Conservation (phyloP, 805 yeast species). For the Hanseniaspora pseudoguilliermondii region DNA sequence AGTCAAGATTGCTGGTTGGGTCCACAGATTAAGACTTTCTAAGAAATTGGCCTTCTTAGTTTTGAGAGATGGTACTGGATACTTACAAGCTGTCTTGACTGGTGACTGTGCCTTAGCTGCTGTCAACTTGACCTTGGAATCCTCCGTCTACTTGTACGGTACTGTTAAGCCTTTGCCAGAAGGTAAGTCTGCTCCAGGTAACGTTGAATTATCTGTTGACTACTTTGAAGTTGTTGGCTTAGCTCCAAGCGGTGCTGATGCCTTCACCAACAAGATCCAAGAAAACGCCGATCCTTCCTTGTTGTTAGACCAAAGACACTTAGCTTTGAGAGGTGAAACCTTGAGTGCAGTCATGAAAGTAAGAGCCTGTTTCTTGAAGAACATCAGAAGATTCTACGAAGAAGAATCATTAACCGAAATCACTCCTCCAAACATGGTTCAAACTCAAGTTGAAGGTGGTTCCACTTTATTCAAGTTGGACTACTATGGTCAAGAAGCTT, state of each 20-base stretch:
- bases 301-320: constrained; percentile 87
- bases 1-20: constrained; percentile 82
- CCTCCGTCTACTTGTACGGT: constrained; percentile 73
- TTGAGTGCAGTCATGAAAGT: constrained; percentile 87
- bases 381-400: constrained; percentile 63
- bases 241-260: constrained; percentile 93
- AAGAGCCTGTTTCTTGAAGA: constrained; percentile 62
- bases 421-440: constrained; percentile 99
- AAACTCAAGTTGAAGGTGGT: constrained; percentile 99
- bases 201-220: constrained; percentile 85
- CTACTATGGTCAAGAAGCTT: constrained; percentile 96
- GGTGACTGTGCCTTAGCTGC: constrained; percentile 93
- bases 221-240: constrained; percentile 78
- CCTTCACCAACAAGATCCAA: constrained; percentile 86
- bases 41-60: constrained; percentile 86
- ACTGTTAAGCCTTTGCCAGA: constrained; percentile 73
- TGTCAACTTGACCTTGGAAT: constrained; percentile 71
- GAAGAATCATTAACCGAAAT: constrained; percentile 77
- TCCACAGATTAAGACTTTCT: constrained; percentile 85
- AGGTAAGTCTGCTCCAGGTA: constrained; percentile 95
- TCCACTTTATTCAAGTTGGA: constrained; percentile 84
- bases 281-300: constrained; percentile 90
- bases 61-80: constrained; percentile 91
- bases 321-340: constrained; percentile 92
- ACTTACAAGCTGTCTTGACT: constrained; percentile 67